These are phyloP conservation scores for Aspergillus novofumigatus DNA, from an alignment of 2,329 filamentous ascomycete species.

Conservation along the genomic window DNA sequence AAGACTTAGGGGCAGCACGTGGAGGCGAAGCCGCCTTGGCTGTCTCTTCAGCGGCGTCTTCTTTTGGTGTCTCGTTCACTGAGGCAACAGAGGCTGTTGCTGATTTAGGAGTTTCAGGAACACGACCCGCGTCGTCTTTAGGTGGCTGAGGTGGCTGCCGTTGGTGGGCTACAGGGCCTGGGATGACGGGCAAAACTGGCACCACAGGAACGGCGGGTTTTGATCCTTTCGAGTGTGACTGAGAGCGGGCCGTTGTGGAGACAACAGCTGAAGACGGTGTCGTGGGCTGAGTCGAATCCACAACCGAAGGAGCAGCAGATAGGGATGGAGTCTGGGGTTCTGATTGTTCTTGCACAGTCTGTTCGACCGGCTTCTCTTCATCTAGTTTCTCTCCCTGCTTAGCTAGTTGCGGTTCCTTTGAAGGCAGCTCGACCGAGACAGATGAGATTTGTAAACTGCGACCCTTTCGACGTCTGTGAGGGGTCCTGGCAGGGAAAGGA, in stretches of 20 bases:
- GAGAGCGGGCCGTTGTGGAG: slow-evolving; percentile 24
- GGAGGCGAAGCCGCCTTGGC: slow-evolving; percentile 38
- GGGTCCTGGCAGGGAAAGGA: slow-evolving; percentile 51
- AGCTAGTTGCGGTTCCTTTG: slow-evolving; percentile 34
- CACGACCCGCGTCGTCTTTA: slow-evolving; percentile 31
- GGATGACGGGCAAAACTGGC: slow-evolving; percentile 49
- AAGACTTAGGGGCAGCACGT: slow-evolving; percentile 57
- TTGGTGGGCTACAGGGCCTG: slow-evolving; percentile 31
- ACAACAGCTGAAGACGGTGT: slow-evolving; percentile 52
- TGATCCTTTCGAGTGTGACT: slow-evolving; percentile 31
- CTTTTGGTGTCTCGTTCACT: slow-evolving; percentile 6
- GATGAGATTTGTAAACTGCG: slow-evolving; percentile 32
- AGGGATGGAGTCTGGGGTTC: slow-evolving; percentile 56
- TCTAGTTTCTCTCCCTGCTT: slow-evolving; percentile 19
- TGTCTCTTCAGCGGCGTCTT: slow-evolving; percentile 25
- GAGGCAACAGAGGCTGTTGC: slow-evolving; percentile 8
- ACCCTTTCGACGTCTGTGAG: slow-evolving; percentile 43
- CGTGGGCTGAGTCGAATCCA: slow-evolving; percentile 51
- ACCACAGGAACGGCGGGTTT: slow-evolving; percentile 40
- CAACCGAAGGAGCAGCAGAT: slow-evolving; percentile 56
- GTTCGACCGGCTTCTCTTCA: slow-evolving; percentile 16
- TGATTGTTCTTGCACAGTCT: slow-evolving; percentile 25
- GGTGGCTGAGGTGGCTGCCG: slow-evolving; percentile 29
- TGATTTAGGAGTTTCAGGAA: slow-evolving; percentile 35
- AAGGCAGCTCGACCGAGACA: slow-evolving; percentile 48